Percentiles rank a stretch among this genome's conserved stretches.
phyloP scores from a whole-genome alignment of 2,329 filamentous ascomycete genomes.

The Pseudopithomyces chartarum region DNA sequence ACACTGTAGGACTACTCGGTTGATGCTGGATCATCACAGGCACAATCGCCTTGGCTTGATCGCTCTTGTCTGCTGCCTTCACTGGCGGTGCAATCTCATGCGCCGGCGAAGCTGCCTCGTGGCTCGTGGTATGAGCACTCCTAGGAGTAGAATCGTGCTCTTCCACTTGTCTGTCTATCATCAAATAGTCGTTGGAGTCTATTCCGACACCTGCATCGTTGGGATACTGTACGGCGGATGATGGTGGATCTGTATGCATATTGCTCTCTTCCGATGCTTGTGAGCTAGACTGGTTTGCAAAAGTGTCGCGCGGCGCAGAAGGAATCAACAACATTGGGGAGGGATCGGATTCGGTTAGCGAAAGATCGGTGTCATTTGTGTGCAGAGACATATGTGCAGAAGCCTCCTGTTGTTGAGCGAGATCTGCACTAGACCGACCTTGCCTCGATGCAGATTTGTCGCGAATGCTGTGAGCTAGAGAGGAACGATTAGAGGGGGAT shows the following conservation, averaged over 20 bases:
- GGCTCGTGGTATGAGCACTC: slow-evolving; percentile 9
- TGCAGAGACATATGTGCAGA: slow-evolving; percentile 14
- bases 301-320: slow-evolving; percentile 19
- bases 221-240: slow-evolving; percentile 32
- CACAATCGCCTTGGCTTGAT: slow-evolving; percentile 7
- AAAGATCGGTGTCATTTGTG: slow-evolving; percentile 16
- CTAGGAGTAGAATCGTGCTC: not conserved
- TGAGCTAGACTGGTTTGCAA: slow-evolving; percentile 28
- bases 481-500: slow-evolving; percentile 32
- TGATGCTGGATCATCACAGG: not conserved
- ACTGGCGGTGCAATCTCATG: slow-evolving; percentile 8
- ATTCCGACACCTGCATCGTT: slow-evolving; percentile 18
- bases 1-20: slow-evolving; percentile 15
- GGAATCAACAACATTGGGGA: slow-evolving; percentile 31
- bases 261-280: slow-evolving; percentile 41
- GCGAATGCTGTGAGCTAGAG: slow-evolving; percentile 14
- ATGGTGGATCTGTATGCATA: slow-evolving; percentile 31
- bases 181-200: slow-evolving; percentile 17
- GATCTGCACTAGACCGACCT: slow-evolving; percentile 3
- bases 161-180: not conserved
- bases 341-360: slow-evolving; percentile 21
- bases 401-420: slow-evolving; percentile 8
- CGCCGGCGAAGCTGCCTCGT: slow-evolving; percentile 4
- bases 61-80: slow-evolving; percentile 2
- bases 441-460: slow-evolving; percentile 14